Evolutionary conservation across 768 basidiomycete genomes (phyloP).

Genomic region (Podaxis sp.): DNA sequence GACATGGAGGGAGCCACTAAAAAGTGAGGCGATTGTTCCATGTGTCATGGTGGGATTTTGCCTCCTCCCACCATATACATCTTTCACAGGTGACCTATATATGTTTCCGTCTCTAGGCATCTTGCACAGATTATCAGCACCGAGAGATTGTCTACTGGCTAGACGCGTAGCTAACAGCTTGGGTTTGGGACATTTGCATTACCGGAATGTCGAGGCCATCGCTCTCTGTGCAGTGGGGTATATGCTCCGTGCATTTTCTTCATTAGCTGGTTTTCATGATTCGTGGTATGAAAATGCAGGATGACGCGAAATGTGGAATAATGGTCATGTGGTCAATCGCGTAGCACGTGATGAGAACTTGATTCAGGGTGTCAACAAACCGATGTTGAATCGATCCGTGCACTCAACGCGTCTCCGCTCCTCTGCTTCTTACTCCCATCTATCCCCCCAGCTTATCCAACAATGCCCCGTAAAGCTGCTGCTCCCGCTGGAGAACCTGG

Average conservation of each 20-base stretch:
- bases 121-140: too few relatives aligned
- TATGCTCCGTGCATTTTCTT: too few relatives aligned
- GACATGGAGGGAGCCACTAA: background rate
- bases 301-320: background rate
- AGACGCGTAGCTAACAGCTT: background rate
- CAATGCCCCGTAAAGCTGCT: slow-evolving; percentile 73
- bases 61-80: background rate
- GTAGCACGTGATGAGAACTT: slow-evolving; percentile 30
- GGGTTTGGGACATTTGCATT: too few relatives aligned
- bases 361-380: slow-evolving; percentile 26
- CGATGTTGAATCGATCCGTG: slow-evolving; percentile 27
- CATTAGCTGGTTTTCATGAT: background rate
- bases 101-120: background rate
- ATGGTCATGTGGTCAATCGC: slow-evolving; percentile 20
- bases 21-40: background rate
- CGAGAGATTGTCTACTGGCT: background rate
- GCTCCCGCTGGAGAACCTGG: slow-evolving; percentile 35
- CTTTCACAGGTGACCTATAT: background rate
- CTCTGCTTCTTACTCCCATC: slow-evolving; percentile 20
- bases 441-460: slow-evolving; percentile 12
- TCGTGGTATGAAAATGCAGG: background rate
- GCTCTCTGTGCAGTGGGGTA: too few relatives aligned
- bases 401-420: slow-evolving; percentile 23
- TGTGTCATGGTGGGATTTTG: background rate
- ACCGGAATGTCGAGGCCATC: too few relatives aligned